phyloP scores from a whole-genome alignment of 2,329 filamentous ascomycete genomes.

The Ophiostoma himal-ulmi region DNA sequence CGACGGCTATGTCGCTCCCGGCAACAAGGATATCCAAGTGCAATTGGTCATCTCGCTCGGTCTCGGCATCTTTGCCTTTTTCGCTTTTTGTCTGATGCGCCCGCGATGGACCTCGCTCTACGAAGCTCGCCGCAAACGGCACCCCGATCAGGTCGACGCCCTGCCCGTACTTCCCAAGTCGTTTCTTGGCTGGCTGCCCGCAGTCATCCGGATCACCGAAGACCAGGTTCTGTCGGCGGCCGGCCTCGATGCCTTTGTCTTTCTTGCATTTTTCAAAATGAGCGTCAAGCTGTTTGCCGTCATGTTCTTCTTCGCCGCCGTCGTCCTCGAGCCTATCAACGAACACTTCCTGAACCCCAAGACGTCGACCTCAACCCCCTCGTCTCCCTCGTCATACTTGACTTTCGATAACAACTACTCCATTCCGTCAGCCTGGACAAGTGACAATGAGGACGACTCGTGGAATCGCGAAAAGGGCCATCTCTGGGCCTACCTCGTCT shows the following conservation, averaged over 20 bases:
- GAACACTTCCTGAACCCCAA: slow-evolving; percentile 48
- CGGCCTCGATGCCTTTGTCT: slow-evolving; percentile 92
- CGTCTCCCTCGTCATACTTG: background rate
- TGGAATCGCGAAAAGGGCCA: slow-evolving; percentile 46
- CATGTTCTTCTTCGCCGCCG: slow-evolving; percentile 74
- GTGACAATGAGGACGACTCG: slow-evolving; percentile 33
- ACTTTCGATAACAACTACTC: background rate
- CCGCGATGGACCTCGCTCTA: slow-evolving; percentile 91
- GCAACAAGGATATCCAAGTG: slow-evolving; percentile 46
- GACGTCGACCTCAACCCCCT: background rate
- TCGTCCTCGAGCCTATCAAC: slow-evolving; percentile 82
- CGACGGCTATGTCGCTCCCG: slow-evolving; percentile 33
- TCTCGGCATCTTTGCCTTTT: slow-evolving; percentile 64
- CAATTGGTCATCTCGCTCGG: slow-evolving; percentile 68
- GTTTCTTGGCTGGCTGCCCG: slow-evolving; percentile 89
- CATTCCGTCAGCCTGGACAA: slow-evolving; percentile 17
- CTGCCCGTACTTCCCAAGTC: slow-evolving; percentile 77
- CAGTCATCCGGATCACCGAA: slow-evolving; percentile 76
- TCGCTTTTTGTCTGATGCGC: slow-evolving; percentile 76
- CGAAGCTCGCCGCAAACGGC: slow-evolving; percentile 70
- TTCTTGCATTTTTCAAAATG: slow-evolving; percentile 94
- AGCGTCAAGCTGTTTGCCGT: slow-evolving; percentile 74
- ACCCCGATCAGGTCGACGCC: slow-evolving; percentile 46
- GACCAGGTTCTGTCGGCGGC: slow-evolving; percentile 85
- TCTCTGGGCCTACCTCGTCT: slow-evolving; percentile 89